phyloP scores from a whole-genome alignment of 78 protist species.

The Dictyostelium capitatum region DNA sequence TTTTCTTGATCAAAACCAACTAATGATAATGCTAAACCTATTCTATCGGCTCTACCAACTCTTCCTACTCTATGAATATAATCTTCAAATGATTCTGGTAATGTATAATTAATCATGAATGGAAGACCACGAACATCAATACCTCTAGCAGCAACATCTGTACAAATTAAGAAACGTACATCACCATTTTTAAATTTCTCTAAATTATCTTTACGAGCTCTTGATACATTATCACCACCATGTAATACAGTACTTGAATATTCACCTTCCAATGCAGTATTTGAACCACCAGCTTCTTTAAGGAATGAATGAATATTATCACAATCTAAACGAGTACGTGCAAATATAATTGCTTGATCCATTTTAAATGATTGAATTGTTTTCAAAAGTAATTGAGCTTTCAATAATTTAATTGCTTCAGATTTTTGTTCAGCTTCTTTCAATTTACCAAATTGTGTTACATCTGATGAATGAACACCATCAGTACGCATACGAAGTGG shows the following conservation, averaged over 20 bases:
- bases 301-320: constrained; percentile 84
- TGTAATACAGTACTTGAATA: constrained; percentile 74
- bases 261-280: constrained; percentile 2
- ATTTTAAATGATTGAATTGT: constrained; percentile 87
- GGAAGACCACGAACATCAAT: constrained; percentile 88
- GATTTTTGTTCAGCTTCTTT: constrained; percentile 79
- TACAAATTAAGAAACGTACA: constrained; percentile 89
- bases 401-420: constrained; percentile 84
- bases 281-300: constrained; percentile 37
- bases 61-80: constrained; percentile 97
- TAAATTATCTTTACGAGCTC: constrained; percentile 71
- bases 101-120: constrained; percentile 85
- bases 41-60: constrained; percentile 93
- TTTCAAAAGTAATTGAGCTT: constrained; percentile 45
- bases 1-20: constrained; percentile 81
- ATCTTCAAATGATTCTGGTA: constrained; percentile 92
- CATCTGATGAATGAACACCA: constrained; percentile 79
- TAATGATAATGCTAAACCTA: constrained; percentile 92
- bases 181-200: constrained; percentile 86
- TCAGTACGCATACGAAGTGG: constrained; percentile 70
- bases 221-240: constrained; percentile 12
- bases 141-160: constrained; percentile 93
- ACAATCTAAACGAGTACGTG: constrained; percentile 92
- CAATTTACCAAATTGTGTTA: neutral
- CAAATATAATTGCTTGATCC: constrained; percentile 92